Conservation (phyloP, 108 stramenopile genomes). For the Pseudonitzschia delicatissima region DNA sequence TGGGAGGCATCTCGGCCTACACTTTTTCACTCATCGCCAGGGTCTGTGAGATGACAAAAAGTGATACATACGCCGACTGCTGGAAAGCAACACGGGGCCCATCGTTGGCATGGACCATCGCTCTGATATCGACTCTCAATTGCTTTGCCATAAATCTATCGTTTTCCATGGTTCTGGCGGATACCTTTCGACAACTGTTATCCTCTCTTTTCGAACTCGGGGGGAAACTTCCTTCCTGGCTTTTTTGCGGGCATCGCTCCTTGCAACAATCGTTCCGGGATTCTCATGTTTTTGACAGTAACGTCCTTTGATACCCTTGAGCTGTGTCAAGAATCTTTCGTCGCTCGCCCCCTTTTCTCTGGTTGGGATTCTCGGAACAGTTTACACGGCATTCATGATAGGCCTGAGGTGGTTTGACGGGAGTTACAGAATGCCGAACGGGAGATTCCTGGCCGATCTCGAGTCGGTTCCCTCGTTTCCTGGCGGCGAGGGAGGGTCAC, state of each 20-base stretch:
- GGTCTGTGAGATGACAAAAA: constrained; percentile 61
- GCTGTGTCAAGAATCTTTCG: constrained; percentile 74
- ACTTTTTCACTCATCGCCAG: constrained; percentile 83
- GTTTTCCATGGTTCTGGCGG: constrained; percentile 90
- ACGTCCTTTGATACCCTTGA: constrained; percentile 84
- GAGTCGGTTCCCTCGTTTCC: background rate
- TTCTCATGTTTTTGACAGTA: constrained; percentile 57
- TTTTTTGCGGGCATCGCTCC: background rate
- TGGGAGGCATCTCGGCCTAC: constrained; percentile 82
- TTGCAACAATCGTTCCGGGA: constrained; percentile 12
- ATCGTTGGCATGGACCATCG: constrained; percentile 46
- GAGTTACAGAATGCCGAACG: constrained; percentile 41
- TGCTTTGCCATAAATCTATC: constrained; percentile 64
- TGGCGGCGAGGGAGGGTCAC: background rate
- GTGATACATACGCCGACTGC: constrained; percentile 16
- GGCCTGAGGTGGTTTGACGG: constrained; percentile 65
- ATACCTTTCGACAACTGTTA: constrained; percentile 60
- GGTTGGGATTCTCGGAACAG: constrained; percentile 81
- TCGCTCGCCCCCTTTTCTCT: constrained; percentile 83
- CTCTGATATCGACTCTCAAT: constrained; percentile 22
- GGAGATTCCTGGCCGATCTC: constrained; percentile 17
- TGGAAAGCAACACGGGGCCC: constrained; percentile 49
- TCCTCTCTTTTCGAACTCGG: constrained; percentile 24
- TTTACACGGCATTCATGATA: constrained; percentile 80
- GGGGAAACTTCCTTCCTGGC: background rate